Evolutionary conservation across 805 yeast genomes (phyloP).

Genomic region (Metahyphopichia silvanorum): DNA sequence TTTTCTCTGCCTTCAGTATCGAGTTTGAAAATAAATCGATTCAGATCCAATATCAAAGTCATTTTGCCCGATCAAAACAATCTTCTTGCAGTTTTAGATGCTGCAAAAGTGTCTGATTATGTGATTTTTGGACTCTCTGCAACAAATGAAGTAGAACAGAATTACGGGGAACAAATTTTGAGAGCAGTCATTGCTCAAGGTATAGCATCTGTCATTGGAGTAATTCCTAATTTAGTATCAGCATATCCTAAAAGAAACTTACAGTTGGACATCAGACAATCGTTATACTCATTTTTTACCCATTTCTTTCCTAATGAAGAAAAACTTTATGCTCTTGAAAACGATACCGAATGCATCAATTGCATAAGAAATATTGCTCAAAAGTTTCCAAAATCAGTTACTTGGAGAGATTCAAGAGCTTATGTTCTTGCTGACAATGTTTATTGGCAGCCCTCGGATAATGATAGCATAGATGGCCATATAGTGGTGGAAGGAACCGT

Average conservation of each 20-base stretch:
- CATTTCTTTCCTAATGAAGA: conserved; percentile 65
- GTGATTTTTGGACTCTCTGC: conserved; percentile 91
- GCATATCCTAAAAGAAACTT: conserved; percentile 72
- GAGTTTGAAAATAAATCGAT: conserved; percentile 54
- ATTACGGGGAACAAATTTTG: conserved; percentile 82
- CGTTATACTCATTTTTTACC: conserved; percentile 37
- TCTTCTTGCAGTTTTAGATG: conserved; percentile 71
- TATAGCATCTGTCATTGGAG: conserved; percentile 76
- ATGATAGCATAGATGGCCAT: conserved; percentile 25
- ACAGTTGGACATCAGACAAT: conserved; percentile 58
- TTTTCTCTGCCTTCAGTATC: conserved; percentile 48
- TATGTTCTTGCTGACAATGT: conserved; percentile 75
- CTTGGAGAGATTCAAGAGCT: conserved; percentile 93
- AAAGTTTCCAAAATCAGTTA: conserved; percentile 76
- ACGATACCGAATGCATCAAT: conserved; percentile 63
- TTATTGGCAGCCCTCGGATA: conserved; percentile 31
- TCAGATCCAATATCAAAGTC: conserved; percentile 71
- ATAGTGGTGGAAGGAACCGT: conserved; percentile 77
- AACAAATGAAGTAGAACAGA: conserved; percentile 71
- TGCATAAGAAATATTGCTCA: conserved; percentile 78
- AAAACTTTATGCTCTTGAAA: conserved; percentile 69
- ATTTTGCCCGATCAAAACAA: conserved; percentile 68
- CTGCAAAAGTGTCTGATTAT: conserved; percentile 85
- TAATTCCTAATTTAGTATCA: conserved; percentile 66
- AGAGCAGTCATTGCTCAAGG: conserved; percentile 92